These are phyloP conservation scores for Mimosa pudica DNA, from an alignment of 306 rosid species.

Conservation along the genomic window DNA sequence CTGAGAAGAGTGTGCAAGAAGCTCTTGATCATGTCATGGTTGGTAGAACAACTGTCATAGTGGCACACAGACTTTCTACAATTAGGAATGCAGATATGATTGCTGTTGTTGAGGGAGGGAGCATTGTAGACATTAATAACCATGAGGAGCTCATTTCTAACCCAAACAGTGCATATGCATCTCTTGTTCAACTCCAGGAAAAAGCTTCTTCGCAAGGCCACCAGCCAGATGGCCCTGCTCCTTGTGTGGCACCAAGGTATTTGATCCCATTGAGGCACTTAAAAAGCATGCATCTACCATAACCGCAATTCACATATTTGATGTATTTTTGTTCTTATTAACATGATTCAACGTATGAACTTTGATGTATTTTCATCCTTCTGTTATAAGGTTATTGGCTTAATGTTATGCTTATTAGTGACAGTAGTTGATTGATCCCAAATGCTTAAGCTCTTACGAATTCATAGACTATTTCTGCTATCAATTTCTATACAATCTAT, in stretches of 20 bases:
- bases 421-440: not conserved
- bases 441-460: not conserved
- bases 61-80: constrained; percentile 95
- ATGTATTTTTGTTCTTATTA: not conserved
- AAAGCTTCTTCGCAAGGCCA: constrained; percentile 62
- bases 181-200: constrained; percentile 80
- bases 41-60: constrained; percentile 88
- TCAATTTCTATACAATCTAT: constrained; percentile 8
- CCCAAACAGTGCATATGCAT: constrained; percentile 71
- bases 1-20: constrained; percentile 96
- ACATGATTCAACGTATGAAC: constrained; percentile 5
- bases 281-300: not conserved
- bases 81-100: constrained; percentile 83
- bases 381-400: not conserved
- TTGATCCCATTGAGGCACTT: not conserved
- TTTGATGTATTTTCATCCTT: not conserved
- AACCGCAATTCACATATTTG: not conserved
- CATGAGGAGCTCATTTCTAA: constrained; percentile 85
- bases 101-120: constrained; percentile 86
- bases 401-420: not conserved
- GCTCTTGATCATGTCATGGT: constrained; percentile 97
- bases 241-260: constrained; percentile 74
- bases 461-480: not conserved
- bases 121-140: constrained; percentile 86
- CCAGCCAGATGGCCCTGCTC: constrained; percentile 58